Evolutionary conservation across 2,329 filamentous ascomycete species (phyloP), one percentile per base, ranked within the genome.

Genomic region (Atkinsonella hypoxylon): DNA sequence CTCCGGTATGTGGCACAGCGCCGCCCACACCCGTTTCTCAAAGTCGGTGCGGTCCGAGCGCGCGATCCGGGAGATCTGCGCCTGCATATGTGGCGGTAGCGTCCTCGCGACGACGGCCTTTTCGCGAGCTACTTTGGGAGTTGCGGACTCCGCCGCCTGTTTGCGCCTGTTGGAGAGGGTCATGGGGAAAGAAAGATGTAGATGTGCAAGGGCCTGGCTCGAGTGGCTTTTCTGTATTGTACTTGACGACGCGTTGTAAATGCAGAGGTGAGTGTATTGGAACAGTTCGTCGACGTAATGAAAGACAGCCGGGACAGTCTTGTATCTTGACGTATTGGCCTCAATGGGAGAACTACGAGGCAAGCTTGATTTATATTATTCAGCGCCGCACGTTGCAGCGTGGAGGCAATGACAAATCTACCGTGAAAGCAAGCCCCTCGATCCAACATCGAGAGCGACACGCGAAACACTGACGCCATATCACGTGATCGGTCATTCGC

Each of bases 1-100:
- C 15, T 69, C 66, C 1, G 89, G 89, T 53, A 95, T 87, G 61
- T 89, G 85, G 61, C 84, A 83, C 3, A 94, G 78, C 4, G 85
- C 75, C 2, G 75, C 69, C 70, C 89, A 91, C 54, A 94, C 78
- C 53, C 68, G 67, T 64, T 81, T 78, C 63, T 82, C 78, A 59
- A 80, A 82, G 6, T 70, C 58, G 0, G 79, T 79, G 54, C 70
- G 67, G 26, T 56, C 55, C 18, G 70, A 72, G 15, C 62, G 55
- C 8, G 68, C 67, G 56, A 78, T 78, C 56, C 68, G 72, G 30
- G 61, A 57, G 3, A 77, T 69, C 52, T 74, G 70, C 1, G 62
- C 50, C 11, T 61, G 59, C 67, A 70, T 70, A 39, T 63, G 60
- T n/a, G 40, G 10, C 10, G 42, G 12, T 3, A 45, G 45, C 20